A percentile compares a stretch with the other conserved stretches of the same genome.
Conservation (phyloP, 768 basidiomycete species). For the Tricholoma saponaceum region DNA sequence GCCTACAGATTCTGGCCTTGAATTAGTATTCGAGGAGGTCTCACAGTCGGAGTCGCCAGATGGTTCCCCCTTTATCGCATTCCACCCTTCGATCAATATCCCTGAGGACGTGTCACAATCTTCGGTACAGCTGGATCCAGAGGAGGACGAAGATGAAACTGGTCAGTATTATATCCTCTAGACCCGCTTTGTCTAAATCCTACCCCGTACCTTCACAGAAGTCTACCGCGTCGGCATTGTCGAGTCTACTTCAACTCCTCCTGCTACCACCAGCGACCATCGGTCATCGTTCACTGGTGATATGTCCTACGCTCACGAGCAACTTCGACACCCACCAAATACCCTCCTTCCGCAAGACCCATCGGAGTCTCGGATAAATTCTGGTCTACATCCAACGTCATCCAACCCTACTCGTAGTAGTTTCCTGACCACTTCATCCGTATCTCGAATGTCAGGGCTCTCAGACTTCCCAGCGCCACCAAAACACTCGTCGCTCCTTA, state of each 20-base stretch:
- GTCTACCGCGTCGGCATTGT: constrained; percentile 46
- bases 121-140: constrained; percentile 33
- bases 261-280: constrained; percentile 33
- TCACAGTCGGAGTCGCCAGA: constrained; percentile 20
- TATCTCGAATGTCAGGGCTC: constrained; percentile 64
- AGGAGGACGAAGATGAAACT: constrained; percentile 27
- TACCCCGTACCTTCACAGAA: constrained; percentile 26
- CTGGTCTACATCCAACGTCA: constrained; percentile 30
- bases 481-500: constrained; percentile 35
- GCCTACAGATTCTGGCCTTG: constrained; percentile 29
- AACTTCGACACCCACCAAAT: constrained; percentile 1
- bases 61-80: constrained; percentile 27
- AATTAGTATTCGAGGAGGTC: constrained; percentile 36
- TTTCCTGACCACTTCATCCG: constrained; percentile 55
- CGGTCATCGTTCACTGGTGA: constrained; percentile 38
- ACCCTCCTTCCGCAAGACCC: background rate
- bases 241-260: constrained; percentile 48
- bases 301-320: constrained; percentile 21
- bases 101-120: constrained; percentile 46
- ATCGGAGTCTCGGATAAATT: constrained; percentile 7
- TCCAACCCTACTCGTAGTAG: constrained; percentile 42
- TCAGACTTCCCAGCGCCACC: constrained; percentile 75
- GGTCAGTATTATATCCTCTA: constrained; percentile 22
- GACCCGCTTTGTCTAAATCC: background rate
- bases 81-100: constrained; percentile 37